Evolutionary conservation across 1,284 basidiomycete genomes (phyloP), one percentile per base, ranked within the genome.

Genomic region (Heterobasidion parviporum): DNA sequence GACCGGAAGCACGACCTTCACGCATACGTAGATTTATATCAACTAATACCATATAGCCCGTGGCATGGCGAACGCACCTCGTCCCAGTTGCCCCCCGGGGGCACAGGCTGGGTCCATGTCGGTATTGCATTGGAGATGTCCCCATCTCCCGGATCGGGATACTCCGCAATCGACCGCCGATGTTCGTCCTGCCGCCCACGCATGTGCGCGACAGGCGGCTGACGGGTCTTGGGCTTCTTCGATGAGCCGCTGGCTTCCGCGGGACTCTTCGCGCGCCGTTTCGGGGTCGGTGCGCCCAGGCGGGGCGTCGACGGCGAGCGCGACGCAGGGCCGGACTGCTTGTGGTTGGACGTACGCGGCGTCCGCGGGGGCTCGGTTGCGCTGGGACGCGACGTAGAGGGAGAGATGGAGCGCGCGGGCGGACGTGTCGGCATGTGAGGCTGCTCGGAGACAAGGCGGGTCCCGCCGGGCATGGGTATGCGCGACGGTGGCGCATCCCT

Each of bases 51-150:
- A 51, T n/a, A 5, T 15, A 51, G 34, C 8, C 7, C 50, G 3
- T 20, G 51, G 26, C 5, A 48, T 41, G 16, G 20, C 16, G 38
- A 45, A 74, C 82, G 66, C 64, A 83, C 87, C 66, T 90, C 87
- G 63, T 90, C 87, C 87, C 88, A 90, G 62, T 87, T 88, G 2
- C 85, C 84, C 20, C 76, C 72, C 55, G 70, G 71, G 33, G 74
- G 77, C 16, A 83, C 73, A 33, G 88, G 87, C 63, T 89, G 82
- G 10, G 85, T 88, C 87, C 87, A 89, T 3, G 79, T 78, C 6
- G 87, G 87, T 65, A 89, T 87, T 20, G 87, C 87, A 66, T 89
- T 73, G 54, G 74, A 74, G 57, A 81, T 73, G 62, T 81, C 74
- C 50, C 72, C 80, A 49, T 77, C 74, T n/a, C 70, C 69, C 3